These are phyloP conservation scores for Apodospora peruviana DNA, from an alignment of 495 filamentous ascomycete genomes.

Conservation along the genomic window DNA sequence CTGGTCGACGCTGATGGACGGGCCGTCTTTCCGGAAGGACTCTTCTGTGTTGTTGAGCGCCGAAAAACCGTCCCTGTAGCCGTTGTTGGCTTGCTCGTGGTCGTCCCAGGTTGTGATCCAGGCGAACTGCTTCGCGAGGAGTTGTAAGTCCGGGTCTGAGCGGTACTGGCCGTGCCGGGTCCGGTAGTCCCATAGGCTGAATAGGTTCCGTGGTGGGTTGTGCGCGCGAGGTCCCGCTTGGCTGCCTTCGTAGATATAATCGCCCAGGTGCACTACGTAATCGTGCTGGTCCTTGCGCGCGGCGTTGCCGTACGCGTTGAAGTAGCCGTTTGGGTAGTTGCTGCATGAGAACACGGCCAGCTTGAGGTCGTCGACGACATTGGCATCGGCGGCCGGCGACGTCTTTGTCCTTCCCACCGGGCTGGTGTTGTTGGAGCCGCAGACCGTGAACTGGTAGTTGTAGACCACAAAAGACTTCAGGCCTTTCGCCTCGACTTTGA, in stretches of 20 bases:
- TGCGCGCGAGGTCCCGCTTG: conserved; percentile 37
- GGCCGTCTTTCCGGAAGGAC: conserved; percentile 52
- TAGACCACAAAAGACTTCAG: conserved; percentile 53
- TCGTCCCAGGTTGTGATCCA: conserved; percentile 69
- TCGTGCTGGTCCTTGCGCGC: conserved; percentile 60
- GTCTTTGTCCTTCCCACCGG: conserved; percentile 50
- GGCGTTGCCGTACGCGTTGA: conserved; percentile 60
- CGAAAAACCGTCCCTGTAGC: conserved; percentile 48
- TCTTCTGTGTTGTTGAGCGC: conserved; percentile 59
- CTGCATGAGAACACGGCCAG: conserved; percentile 49
- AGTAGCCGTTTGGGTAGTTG: conserved; percentile 52
- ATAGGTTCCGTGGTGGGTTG: conserved; percentile 16
- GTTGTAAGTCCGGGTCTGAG: conserved; percentile 47
- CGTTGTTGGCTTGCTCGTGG: conserved; percentile 63
- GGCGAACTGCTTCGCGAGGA: conserved; percentile 46
- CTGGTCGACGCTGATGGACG: conserved; percentile 55
- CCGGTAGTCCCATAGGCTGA: conserved; percentile 51
- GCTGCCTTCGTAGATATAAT: conserved; percentile 61
- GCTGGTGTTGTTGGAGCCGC: conserved; percentile 36
- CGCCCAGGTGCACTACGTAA: conserved; percentile 57
- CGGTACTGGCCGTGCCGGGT: conserved; percentile 43
- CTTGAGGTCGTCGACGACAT: conserved; percentile 33
- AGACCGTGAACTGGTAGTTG: conserved; percentile 48
- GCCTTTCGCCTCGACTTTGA: conserved; percentile 57
- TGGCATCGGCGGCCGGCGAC: conserved; percentile 31